These are phyloP conservation scores for Eucalyptus dawsonii DNA, from an alignment of 345 rosid species.

Conservation along the genomic window DNA sequence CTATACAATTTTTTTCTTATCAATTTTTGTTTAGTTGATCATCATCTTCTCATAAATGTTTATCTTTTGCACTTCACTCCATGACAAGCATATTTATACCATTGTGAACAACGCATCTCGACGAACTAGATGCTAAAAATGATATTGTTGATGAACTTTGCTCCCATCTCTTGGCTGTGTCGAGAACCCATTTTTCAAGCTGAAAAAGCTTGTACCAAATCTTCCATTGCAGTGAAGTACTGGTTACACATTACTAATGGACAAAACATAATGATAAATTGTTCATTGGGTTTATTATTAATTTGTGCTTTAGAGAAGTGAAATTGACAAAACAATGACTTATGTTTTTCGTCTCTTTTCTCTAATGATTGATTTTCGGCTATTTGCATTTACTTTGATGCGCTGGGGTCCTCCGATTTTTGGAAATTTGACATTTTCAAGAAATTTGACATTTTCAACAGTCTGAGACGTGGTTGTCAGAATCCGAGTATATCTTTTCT, in stretches of 20 bases:
- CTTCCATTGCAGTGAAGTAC: neutral
- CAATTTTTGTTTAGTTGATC: neutral
- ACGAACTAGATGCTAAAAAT: neutral
- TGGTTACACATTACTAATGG: neutral
- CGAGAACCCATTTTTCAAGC: neutral
- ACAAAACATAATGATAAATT: neutral
- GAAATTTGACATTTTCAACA: neutral
- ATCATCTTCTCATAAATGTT: neutral
- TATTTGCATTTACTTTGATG: neutral
- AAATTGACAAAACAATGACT: neutral
- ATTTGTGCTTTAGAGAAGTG: neutral
- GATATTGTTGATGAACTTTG: neutral
- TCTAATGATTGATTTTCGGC: neutral
- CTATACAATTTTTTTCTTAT: neutral
- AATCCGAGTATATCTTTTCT: neutral
- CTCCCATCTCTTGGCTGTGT: neutral
- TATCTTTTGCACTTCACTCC: neutral
- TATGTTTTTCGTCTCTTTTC: neutral
- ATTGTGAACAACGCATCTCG: neutral
- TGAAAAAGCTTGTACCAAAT: neutral
- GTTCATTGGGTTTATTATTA: neutral
- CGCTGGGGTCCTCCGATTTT: neutral
- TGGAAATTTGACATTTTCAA: neutral
- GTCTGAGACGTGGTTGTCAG: neutral
- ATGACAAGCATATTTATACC: neutral